A percentile compares a stretch with the other conserved stretches of the same genome.
phyloP scores from a whole-genome alignment of 495 filamentous ascomycete species.

The Chaetomium cochliodes region DNA sequence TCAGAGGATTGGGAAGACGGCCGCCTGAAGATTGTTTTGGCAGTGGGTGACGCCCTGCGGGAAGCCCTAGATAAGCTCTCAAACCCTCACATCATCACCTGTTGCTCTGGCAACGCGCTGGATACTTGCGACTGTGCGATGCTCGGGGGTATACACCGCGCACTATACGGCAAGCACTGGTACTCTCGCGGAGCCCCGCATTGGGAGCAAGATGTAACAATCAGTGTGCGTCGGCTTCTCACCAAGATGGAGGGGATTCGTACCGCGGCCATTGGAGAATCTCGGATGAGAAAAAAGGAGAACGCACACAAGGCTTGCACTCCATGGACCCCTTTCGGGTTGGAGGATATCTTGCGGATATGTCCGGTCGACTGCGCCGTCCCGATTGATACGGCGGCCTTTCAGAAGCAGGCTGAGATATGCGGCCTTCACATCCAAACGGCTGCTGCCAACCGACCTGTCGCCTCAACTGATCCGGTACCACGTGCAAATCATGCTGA shows the following conservation, averaged over 20 bases:
- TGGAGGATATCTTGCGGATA: neutral
- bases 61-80: neutral
- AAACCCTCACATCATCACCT: neutral
- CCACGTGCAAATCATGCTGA: too few relatives aligned
- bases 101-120: neutral
- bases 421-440: neutral
- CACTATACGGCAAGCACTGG: neutral
- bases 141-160: constrained; percentile 1
- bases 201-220: neutral
- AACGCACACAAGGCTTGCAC: neutral
- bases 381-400: neutral
- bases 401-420: neutral
- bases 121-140: constrained; percentile 7
- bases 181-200: neutral
- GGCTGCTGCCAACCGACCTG: too few relatives aligned
- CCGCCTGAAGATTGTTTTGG: neutral
- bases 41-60: neutral
- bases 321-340: neutral
- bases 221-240: neutral
- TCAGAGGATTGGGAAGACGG: neutral
- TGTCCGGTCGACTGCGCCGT: neutral
- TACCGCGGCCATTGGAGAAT: neutral
- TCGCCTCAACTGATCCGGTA: too few relatives aligned
- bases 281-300: neutral
- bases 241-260: neutral